Base-by-base conservation (phyloP, 2,329 filamentous ascomycete genomes). In the Ophiostoma ulmi region DNA sequence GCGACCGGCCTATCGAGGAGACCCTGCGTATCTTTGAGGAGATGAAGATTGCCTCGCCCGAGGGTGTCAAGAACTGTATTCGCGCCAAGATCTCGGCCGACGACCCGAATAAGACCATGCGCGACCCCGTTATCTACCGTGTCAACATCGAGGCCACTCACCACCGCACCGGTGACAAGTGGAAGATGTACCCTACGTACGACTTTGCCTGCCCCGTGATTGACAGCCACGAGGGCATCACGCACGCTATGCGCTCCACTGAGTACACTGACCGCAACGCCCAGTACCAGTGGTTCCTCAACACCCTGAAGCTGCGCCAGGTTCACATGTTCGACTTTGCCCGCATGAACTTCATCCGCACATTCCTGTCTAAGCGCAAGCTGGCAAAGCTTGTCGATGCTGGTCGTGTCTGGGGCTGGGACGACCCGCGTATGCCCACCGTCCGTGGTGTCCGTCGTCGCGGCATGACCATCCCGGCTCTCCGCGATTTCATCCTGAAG, bases 41-140 rank as follows among this genome's bases (percentile, higher is more conserved):
- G 84, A 99, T 99, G 95, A 97, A 72, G 68, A 61, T 71, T 20
- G 94, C 91, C 64, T 90, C 88, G 2, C 87, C 90, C 67, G 89
- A 94, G 79, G 95, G 95, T 72, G 81, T 88, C 67, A 88, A 86
- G 77, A 94, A 94, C 88, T 97, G 93, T 81, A 96, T 99, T 75
- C 91, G 95, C 72, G 95, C 95, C 72, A 97, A 96, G 85, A 92
- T 98, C 76, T 94, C 92, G 1, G 88, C 91, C 75, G 92, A 97
- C 80, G 91, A 95, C 81, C 91, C 91, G 74, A 98, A 99, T 84
- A 97, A 97, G 81, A 93, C 95, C 69, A 90, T 98, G 87, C 88
- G 95, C 74, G 95, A 99, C 80, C 95, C 95, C 14, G 94, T 98
- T 80, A 96, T 99, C 80, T 98, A 97, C 85, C 90, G 95, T 75